Percentiles rank a stretch among this genome's conserved stretches.
Evolutionary conservation across 306 rosid genomes (phyloP).

Genomic region (Glycyrrhiza uralensis): DNA sequence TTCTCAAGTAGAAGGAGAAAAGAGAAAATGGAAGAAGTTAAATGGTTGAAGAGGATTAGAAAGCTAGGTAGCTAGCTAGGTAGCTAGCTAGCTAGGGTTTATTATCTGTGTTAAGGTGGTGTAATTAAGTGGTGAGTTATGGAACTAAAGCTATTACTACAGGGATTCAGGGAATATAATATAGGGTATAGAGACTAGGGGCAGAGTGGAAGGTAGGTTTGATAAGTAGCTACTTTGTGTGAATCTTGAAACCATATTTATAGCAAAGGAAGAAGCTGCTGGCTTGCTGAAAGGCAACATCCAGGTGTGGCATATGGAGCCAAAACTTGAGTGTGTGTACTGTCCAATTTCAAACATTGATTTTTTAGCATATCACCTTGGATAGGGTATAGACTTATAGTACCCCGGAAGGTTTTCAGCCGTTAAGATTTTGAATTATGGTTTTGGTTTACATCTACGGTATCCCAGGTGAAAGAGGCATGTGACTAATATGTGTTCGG

Average conservation of each 20-base stretch:
- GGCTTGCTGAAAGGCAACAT: neutral
- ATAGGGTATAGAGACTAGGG: neutral
- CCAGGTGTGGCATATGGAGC: neutral
- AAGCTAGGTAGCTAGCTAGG: too few relatives aligned
- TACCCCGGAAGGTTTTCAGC: neutral
- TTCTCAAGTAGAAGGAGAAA: neutral
- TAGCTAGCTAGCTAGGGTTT: conserved; percentile 38
- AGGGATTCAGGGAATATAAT: neutral
- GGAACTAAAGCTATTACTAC: neutral
- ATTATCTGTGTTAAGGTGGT: too few relatives aligned
- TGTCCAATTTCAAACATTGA: too few relatives aligned
- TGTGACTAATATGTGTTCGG: too few relatives aligned
- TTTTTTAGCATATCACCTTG: neutral
- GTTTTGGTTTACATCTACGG: too few relatives aligned
- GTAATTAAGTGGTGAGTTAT: neutral
- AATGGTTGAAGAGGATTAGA: conserved; percentile 29
- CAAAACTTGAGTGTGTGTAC: conserved; percentile 5
- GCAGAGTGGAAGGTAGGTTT: neutral
- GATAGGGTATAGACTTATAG: conserved; percentile 15
- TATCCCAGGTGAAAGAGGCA: too few relatives aligned
- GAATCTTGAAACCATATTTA: conserved; percentile 37
- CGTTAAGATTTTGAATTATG: too few relatives aligned
- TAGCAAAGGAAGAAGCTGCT: conserved; percentile 19
- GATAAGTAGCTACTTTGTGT: conserved; percentile 6
- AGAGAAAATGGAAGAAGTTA: conserved; percentile 9